These are phyloP conservation scores for Serendipita sp. DNA, from an alignment of 768 basidiomycete species.

Conservation along the genomic window DNA sequence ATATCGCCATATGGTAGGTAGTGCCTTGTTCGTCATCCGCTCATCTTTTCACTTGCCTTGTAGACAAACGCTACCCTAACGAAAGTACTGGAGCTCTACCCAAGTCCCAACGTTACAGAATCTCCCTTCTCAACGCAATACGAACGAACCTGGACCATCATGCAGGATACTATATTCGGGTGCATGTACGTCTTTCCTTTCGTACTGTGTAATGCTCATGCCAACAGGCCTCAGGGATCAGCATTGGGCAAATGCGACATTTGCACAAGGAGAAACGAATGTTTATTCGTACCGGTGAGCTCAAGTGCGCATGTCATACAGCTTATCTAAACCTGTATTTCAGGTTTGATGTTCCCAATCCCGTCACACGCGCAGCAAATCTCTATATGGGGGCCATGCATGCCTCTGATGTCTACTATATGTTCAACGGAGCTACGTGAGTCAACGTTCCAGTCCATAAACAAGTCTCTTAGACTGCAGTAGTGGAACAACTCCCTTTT, in stretches of 20 bases:
- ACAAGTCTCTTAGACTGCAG: background rate
- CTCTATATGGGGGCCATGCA: constrained; percentile 29
- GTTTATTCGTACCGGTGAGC: constrained; percentile 24
- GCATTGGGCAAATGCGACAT: constrained; percentile 23
- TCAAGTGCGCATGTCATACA: background rate
- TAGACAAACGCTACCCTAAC: constrained; percentile 26
- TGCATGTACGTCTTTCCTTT: constrained; percentile 24
- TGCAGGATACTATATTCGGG: constrained; percentile 28
- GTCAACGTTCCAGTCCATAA: background rate
- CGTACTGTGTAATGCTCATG: background rate
- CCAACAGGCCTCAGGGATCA: constrained; percentile 22
- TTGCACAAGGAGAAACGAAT: constrained; percentile 20
- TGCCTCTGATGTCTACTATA: constrained; percentile 29
- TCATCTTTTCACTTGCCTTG: constrained; percentile 3
- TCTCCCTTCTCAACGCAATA: constrained; percentile 27
- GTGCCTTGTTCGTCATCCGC: constrained; percentile 17
- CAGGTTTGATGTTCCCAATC: constrained; percentile 31
- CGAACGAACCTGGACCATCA: constrained; percentile 28
- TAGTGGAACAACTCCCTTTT: background rate
- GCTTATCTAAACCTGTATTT: background rate
- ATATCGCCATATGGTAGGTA: constrained; percentile 11
- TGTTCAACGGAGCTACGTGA: constrained; percentile 23
- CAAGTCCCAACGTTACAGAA: constrained; percentile 20
- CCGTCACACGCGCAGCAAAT: constrained; percentile 23
- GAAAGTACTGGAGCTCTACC: constrained; percentile 25